Evolutionary conservation across 2,329 filamentous ascomycete species (phyloP).

Genomic region (Fusarium solani-melongenae): DNA sequence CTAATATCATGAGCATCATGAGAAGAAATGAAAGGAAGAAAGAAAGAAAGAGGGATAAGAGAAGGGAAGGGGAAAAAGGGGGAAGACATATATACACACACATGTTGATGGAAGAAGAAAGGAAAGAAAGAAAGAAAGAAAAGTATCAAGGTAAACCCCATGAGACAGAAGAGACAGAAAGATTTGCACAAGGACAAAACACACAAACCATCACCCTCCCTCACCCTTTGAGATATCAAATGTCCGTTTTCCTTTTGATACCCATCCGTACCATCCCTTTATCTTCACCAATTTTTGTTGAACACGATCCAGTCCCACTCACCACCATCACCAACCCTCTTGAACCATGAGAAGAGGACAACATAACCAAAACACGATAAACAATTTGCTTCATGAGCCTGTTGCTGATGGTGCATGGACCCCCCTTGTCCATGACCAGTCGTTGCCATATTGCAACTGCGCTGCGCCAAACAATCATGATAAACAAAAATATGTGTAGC

Average conservation of each 20-base stretch:
- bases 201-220: neutral
- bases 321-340: neutral
- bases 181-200: constrained; percentile 7
- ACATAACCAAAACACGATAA: neutral
- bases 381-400: neutral
- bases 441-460: neutral
- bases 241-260: neutral
- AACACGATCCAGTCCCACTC: neutral
- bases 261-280: neutral
- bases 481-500: neutral
- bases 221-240: neutral
- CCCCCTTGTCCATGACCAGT: neutral
- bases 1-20: constrained; percentile 17
- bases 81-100: neutral
- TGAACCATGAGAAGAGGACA: neutral
- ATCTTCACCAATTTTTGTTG: neutral
- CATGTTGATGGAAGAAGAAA: constrained; percentile 2
- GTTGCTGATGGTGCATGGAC: neutral
- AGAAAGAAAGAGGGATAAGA: neutral
- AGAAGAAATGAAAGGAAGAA: constrained; percentile 5
- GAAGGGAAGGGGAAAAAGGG: neutral
- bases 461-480: constrained; percentile 5
- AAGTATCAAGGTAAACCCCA: constrained; percentile 3
- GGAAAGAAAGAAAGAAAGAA: neutral
- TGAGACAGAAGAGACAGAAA: neutral